Evolutionary conservation across 2,329 filamentous ascomycete species (phyloP).

Genomic region (Botrytis elliptica): DNA sequence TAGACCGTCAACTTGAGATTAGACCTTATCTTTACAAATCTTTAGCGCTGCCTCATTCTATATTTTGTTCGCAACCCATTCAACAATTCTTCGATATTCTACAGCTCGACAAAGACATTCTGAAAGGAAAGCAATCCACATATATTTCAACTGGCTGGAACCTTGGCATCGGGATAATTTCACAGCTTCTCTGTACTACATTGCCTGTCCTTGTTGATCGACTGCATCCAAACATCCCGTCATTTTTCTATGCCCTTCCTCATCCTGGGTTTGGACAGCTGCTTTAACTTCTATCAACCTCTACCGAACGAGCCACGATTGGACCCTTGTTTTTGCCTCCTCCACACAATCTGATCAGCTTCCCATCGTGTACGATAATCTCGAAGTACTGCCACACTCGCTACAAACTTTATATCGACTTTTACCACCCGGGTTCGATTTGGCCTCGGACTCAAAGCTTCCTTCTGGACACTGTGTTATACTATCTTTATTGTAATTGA

Average conservation of each 20-base stretch:
- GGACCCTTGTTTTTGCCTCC: conserved; percentile 20
- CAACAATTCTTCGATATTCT: not conserved
- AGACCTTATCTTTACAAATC: not conserved
- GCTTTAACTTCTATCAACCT: conserved; percentile 7
- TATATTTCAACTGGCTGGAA: not conserved
- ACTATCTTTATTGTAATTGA: not conserved
- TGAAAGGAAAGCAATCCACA: not conserved
- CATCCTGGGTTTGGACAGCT: not conserved
- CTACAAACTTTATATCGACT: conserved; percentile 8
- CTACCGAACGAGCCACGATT: conserved; percentile 18
- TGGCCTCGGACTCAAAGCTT: not conserved
- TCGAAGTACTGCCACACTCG: conserved; percentile 3
- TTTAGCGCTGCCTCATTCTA: not conserved
- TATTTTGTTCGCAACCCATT: not conserved
- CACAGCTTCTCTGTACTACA: conserved; percentile 3
- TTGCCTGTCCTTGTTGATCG: conserved; percentile 3
- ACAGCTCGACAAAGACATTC: not conserved
- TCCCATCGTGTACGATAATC: conserved; percentile 1
- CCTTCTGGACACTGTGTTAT: not conserved
- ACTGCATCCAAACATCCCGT: not conserved
- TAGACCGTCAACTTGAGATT: conserved; percentile 6
- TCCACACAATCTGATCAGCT: conserved; percentile 13
- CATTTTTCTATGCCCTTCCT: not conserved
- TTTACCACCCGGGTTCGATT: not conserved
- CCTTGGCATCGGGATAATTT: not conserved